Evolutionary conservation across 495 filamentous ascomycete genomes (phyloP).

Genomic region (Margaritispora aquatica): DNA sequence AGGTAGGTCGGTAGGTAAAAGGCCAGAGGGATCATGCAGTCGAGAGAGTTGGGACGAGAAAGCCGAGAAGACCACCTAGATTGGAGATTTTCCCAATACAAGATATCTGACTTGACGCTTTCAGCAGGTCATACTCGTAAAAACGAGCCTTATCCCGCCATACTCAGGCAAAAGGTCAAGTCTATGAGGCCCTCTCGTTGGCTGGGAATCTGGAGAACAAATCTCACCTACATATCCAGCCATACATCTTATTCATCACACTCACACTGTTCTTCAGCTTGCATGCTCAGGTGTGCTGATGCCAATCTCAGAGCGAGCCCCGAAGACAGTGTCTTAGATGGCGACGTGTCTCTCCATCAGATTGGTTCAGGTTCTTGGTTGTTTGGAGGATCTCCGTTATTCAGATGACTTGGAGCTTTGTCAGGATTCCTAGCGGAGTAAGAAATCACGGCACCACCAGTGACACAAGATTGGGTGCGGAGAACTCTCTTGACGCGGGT

Average conservation of each 20-base stretch:
- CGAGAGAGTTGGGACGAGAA: neutral
- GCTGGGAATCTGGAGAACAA: neutral
- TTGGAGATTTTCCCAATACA: neutral
- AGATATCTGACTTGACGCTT: neutral
- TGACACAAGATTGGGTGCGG: too few relatives aligned
- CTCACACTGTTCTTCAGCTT: neutral
- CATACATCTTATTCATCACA: neutral
- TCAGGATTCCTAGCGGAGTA: neutral
- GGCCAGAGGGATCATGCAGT: neutral
- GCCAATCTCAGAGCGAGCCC: neutral
- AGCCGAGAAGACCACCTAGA: neutral
- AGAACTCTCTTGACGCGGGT: neutral
- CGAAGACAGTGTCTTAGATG: neutral
- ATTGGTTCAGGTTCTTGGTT: neutral
- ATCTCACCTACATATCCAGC: neutral
- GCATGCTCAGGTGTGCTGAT: neutral
- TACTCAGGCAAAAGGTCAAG: neutral
- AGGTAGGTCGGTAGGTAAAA: too few relatives aligned
- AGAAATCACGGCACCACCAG: too few relatives aligned
- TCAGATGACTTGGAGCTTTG: neutral
- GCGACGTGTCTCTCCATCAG: neutral
- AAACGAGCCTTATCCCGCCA: neutral
- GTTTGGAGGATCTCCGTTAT: neutral
- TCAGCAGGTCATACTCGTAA: neutral
- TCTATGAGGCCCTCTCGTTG: neutral